phyloP scores from a whole-genome alignment of 1,139 yeast species.

The Arxiozyma bovina region DNA sequence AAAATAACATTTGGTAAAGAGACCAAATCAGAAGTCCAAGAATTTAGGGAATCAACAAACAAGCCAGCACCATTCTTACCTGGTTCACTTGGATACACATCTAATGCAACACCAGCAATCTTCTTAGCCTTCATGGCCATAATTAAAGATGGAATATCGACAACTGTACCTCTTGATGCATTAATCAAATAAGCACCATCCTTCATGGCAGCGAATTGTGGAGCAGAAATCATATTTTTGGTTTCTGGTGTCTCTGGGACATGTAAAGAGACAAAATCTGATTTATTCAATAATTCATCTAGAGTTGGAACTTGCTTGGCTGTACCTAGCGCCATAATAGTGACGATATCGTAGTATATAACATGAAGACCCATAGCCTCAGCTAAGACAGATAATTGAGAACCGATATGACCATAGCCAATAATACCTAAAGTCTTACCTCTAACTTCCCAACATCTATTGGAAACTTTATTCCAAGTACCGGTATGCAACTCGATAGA shows the following conservation, averaged over 20 bases:
- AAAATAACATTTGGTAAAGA: slow-evolving; percentile 80
- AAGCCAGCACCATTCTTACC: slow-evolving; percentile 87
- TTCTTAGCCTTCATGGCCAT: slow-evolving; percentile 89
- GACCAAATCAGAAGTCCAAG: slow-evolving; percentile 77
- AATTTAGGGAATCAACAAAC: slow-evolving; percentile 63
- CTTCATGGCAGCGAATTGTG: slow-evolving; percentile 94
- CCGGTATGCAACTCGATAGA: slow-evolving; percentile 94
- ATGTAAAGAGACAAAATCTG: slow-evolving; percentile 89
- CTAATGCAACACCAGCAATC: slow-evolving; percentile 95
- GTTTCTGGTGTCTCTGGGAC: slow-evolving; percentile 95
- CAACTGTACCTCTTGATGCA: slow-evolving; percentile 96
- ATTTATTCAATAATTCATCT: slow-evolving; percentile 66
- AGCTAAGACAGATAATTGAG: slow-evolving; percentile 92
- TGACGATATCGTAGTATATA: slow-evolving; percentile 79
- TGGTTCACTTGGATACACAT: slow-evolving; percentile 96
- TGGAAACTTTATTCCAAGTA: slow-evolving; percentile 93
- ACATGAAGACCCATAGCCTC: slow-evolving; percentile 98
- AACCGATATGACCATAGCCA: slow-evolving; percentile 98
- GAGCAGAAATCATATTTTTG: slow-evolving; percentile 76
- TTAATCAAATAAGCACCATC: slow-evolving; percentile 90
- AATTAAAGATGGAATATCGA: slow-evolving; percentile 88
- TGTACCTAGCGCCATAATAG: slow-evolving; percentile 95
- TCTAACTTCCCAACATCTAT: slow-evolving; percentile 98
- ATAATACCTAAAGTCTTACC: slow-evolving; percentile 96
- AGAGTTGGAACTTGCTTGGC: slow-evolving; percentile 86